Evolutionary conservation across 2,329 filamentous ascomycete species (phyloP).

Genomic region (Aulographum hederae): DNA sequence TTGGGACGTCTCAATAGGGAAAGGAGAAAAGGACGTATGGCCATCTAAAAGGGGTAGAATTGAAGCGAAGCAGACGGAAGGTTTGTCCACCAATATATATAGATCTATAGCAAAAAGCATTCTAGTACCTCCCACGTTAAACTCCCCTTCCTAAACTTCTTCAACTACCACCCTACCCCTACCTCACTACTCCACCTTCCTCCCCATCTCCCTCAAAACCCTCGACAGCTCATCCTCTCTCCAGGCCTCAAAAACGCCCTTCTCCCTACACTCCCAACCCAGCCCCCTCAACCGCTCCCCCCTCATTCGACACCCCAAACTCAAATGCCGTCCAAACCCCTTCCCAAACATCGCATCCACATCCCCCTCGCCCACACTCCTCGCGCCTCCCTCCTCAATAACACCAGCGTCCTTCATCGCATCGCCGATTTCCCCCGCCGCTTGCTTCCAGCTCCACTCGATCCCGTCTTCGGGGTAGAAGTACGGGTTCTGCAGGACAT

Average conservation of each 20-base stretch:
- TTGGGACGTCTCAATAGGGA: too few species aligned
- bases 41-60: too few species aligned
- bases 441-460: conserved; percentile 25
- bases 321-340: conserved; percentile 22
- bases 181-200: too few species aligned
- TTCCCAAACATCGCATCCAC: conserved; percentile 22
- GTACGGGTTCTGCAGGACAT: conserved; percentile 25
- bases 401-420: conserved; percentile 19
- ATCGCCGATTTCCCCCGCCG: conserved; percentile 19
- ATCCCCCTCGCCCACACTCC: conserved; percentile 16
- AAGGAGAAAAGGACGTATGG: too few species aligned
- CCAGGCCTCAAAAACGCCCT: too few species aligned
- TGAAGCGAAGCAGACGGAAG: too few species aligned
- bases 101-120: too few species aligned
- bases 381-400: conserved; percentile 18
- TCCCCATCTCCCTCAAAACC: too few species aligned
- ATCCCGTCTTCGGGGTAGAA: conserved; percentile 29
- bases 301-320: conserved; percentile 24
- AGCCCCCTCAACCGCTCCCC: conserved; percentile 24
- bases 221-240: conserved; percentile 25
- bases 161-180: too few species aligned
- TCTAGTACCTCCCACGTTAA: too few species aligned
- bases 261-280: conserved; percentile 28
- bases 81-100: too few species aligned
- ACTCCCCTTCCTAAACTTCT: too few species aligned